Percentiles rank a stretch among this genome's conserved stretches.
These are phyloP conservation scores for Cephaloascus albidus DNA, from an alignment of 805 yeast genomes.

Conservation along the genomic window DNA sequence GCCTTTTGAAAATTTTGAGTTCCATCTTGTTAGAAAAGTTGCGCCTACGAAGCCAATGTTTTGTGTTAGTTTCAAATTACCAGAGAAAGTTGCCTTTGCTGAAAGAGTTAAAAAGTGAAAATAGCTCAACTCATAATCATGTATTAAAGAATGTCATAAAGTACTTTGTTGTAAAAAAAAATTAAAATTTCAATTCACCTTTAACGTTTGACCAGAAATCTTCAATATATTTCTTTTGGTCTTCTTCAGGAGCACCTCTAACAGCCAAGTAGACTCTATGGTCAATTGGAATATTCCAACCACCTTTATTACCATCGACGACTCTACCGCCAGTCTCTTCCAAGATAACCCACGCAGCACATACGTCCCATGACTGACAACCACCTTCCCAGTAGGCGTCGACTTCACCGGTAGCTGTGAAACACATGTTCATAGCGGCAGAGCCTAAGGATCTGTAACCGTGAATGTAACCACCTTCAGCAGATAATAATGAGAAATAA, in stretches of 20 bases:
- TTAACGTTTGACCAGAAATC: slow-evolving; percentile 41
- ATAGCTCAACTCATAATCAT: too few relatives aligned
- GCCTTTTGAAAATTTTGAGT: slow-evolving; percentile 37
- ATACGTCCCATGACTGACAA: slow-evolving; percentile 63
- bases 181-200: slow-evolving; percentile 17
- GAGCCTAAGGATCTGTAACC: slow-evolving; percentile 57
- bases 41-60: slow-evolving; percentile 97
- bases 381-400: slow-evolving; percentile 68
- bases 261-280: slow-evolving; percentile 48
- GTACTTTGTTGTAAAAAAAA: not conserved
- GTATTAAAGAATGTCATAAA: not conserved
- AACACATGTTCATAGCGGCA: slow-evolving; percentile 54
- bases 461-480: slow-evolving; percentile 48
- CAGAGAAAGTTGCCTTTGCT: slow-evolving; percentile 52
- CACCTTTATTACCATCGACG: slow-evolving; percentile 44
- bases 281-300: slow-evolving; percentile 40
- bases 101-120: not conserved
- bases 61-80: slow-evolving; percentile 72
- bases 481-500: slow-evolving; percentile 32
- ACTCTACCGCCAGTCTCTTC: slow-evolving; percentile 50
- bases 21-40: slow-evolving; percentile 87
- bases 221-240: slow-evolving; percentile 34
- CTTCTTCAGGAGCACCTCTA: slow-evolving; percentile 32
- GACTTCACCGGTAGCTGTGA: slow-evolving; percentile 47
- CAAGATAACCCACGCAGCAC: slow-evolving; percentile 58